phyloP scores from a whole-genome alignment of 208 protist species.

The Plasmodiophora brassicae region DNA sequence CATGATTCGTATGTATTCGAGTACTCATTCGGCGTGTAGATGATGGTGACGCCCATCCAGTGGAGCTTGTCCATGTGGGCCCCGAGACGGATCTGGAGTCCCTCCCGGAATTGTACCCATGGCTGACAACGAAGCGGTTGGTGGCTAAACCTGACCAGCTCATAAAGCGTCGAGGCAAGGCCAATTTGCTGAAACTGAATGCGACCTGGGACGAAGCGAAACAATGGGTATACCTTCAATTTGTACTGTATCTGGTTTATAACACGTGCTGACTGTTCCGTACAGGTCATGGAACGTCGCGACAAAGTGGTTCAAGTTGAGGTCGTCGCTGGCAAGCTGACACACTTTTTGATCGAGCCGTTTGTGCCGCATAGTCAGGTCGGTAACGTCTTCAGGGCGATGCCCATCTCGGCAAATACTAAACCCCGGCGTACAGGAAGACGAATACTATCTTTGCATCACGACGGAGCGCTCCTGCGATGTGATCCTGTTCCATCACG shows the following conservation, averaged over 20 bases:
- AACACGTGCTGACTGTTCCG: too few relatives aligned
- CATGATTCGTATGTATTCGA: background rate
- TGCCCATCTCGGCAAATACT: background rate
- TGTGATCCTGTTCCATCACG: constrained; percentile 66
- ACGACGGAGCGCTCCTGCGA: constrained; percentile 57
- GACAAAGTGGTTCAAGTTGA: constrained; percentile 54
- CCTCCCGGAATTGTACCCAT: constrained; percentile 51
- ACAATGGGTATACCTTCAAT: too few relatives aligned
- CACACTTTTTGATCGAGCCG: constrained; percentile 72
- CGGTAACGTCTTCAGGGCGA: background rate
- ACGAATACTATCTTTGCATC: constrained; percentile 75
- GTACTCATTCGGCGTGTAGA: background rate
- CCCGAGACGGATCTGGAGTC: constrained; percentile 40
- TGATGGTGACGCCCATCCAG: background rate
- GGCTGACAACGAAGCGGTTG: constrained; percentile 60
- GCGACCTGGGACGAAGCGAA: constrained; percentile 58
- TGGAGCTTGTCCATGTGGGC: constrained; percentile 44
- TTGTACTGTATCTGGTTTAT: too few relatives aligned
- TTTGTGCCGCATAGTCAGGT: constrained; percentile 67
- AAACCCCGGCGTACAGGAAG: constrained; percentile 36
- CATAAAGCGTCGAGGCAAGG: constrained; percentile 72
- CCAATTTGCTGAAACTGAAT: constrained; percentile 68
- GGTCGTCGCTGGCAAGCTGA: constrained; percentile 57
- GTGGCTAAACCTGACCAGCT: constrained; percentile 73
- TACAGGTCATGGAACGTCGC: constrained; percentile 64